phyloP scores from a whole-genome alignment of 176 grass and related monocot genomes.

The Lolium multiflorum region DNA sequence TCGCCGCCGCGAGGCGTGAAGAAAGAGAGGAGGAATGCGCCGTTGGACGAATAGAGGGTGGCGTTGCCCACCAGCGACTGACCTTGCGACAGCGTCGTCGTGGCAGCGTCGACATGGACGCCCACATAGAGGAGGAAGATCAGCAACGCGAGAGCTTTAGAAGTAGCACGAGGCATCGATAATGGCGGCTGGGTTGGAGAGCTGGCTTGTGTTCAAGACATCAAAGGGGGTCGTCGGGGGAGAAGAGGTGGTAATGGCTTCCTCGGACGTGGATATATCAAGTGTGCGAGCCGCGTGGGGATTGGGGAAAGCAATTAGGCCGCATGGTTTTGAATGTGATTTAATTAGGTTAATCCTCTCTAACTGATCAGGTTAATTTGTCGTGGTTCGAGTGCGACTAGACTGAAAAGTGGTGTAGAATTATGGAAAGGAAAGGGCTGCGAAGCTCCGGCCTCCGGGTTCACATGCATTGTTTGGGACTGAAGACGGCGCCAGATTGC shows the following conservation, averaged over 20 bases:
- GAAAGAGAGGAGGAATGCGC: constrained; percentile 57
- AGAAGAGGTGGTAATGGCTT: not conserved
- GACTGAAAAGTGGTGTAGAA: constrained; percentile 13
- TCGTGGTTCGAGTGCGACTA: not conserved
- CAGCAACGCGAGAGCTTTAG: not conserved
- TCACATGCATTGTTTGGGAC: constrained; percentile 7
- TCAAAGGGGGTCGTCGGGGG: not conserved
- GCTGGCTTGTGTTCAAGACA: not conserved
- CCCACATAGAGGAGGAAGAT: not conserved
- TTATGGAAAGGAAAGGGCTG: constrained; percentile 23
- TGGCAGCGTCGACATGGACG: not conserved
- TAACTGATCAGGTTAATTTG: not conserved
- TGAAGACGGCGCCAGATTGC: not conserved
- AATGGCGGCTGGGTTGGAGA: not conserved
- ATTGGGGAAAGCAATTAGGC: not conserved
- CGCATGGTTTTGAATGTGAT: constrained; percentile 36
- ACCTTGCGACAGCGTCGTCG: constrained; percentile 39
- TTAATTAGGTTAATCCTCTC: not conserved
- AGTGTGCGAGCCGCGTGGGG: constrained; percentile 15
- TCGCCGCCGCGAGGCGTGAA: constrained; percentile 49
- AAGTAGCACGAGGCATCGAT: constrained; percentile 23
- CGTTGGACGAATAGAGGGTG: constrained; percentile 48
- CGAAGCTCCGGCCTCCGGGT: constrained; percentile 34
- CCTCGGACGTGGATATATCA: constrained; percentile 15
- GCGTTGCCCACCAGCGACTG: constrained; percentile 38